Base-by-base conservation (phyloP, 2,329 filamentous ascomycete species). In the Cadophora sp. region DNA sequence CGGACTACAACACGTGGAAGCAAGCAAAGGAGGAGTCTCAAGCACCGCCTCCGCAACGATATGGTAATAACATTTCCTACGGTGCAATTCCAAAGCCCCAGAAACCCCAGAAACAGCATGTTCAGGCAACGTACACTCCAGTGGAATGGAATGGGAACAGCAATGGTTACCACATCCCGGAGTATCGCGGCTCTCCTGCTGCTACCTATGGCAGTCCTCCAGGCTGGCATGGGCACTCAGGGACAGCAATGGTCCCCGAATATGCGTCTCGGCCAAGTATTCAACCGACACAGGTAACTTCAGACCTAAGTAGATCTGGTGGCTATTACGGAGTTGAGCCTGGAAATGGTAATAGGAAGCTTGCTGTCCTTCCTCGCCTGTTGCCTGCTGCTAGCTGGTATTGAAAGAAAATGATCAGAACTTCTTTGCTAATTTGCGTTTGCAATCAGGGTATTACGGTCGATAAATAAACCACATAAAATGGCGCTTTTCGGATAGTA, bases 1-100 rank as follows among this genome's bases (percentile, higher is more conserved):
- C 91, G 0, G 86, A 88, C 69, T 86, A 84, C 70, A 80, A 79
- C 37, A 80, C 83, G 9, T 88, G 87, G 84, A 88, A 87, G 76
- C 77, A 80, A 40, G 74, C 72, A 19, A 77, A 77, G 66, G 78
- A 79, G 12, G 71, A 75, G 46, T 71, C 74, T 43, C 69, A 72
- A 62, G 40, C 60, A n/a, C 60, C 64, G 43, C 68, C 65, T 50
- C 48, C 61, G 40, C 64, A 65, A 55, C 58, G 50, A 53, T 59
- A 50, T 65, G 62, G 31, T 58, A 59, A 59, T 37, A 27, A 43
- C 31, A 16, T 3, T 59, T 59, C 27, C 31, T 40, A 27, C n/a
- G n/a, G 4, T 31, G 22, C 27, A 3, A 26, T 19, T 4, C 22
- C 14, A 7, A 29, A 34, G 16, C 9, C 43, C 59, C 43, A 62